A percentile compares a stretch with the other conserved stretches of the same genome.
These are phyloP conservation scores for Aspergillus incahuasiensis DNA, from an alignment of 495 filamentous ascomycete species.

Conservation along the genomic window DNA sequence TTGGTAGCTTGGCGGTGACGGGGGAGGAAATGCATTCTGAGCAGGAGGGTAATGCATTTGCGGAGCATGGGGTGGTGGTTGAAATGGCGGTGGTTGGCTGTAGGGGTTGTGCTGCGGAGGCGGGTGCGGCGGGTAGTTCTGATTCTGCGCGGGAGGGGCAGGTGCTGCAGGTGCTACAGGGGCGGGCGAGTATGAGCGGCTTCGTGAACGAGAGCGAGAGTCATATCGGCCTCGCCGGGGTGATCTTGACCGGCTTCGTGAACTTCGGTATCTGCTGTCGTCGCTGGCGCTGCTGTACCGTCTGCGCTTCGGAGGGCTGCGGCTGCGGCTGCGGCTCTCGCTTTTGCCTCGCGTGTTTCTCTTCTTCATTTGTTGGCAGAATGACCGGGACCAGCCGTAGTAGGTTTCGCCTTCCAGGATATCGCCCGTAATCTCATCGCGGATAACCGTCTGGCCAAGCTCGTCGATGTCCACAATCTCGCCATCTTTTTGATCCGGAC, in stretches of 20 bases:
- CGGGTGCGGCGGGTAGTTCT: background rate
- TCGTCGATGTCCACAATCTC: constrained; percentile 59
- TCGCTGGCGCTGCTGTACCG: constrained; percentile 47
- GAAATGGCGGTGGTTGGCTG: constrained; percentile 22
- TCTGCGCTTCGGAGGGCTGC: constrained; percentile 36
- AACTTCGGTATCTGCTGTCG: constrained; percentile 28
- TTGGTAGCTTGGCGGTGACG: constrained; percentile 24
- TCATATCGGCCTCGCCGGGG: constrained; percentile 19
- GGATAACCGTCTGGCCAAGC: constrained; percentile 62
- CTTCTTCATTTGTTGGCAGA: constrained; percentile 78
- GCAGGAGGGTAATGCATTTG: constrained; percentile 15
- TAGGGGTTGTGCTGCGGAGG: constrained; percentile 17
- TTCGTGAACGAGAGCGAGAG: constrained; percentile 27
- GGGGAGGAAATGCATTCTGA: constrained; percentile 12
- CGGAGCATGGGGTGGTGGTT: constrained; percentile 21
- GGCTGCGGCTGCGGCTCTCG: constrained; percentile 32
- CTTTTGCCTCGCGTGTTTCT: constrained; percentile 36
- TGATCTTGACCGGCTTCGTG: constrained; percentile 23
- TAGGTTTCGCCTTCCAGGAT: constrained; percentile 64
- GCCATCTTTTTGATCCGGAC: constrained; percentile 36
- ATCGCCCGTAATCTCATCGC: constrained; percentile 58
- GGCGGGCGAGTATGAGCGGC: constrained; percentile 38
- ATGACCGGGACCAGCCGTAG: constrained; percentile 79
- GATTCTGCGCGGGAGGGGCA: background rate
- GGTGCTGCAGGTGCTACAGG: constrained; percentile 24